Base-by-base conservation (phyloP, 495 filamentous ascomycete genomes). In the Aspergillus leporis region DNA sequence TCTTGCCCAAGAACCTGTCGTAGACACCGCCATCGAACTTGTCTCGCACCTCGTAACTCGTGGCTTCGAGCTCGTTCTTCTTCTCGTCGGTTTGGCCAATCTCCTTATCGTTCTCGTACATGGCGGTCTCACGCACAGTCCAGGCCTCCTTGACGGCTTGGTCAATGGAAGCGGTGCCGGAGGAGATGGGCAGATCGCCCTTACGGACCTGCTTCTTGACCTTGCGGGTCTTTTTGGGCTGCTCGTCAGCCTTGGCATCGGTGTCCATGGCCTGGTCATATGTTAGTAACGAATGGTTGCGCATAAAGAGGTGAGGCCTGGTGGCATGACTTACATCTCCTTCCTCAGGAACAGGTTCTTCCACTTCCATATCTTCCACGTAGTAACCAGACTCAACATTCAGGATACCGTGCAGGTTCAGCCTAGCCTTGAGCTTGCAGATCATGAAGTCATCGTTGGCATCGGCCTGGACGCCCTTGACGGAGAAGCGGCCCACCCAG, bases 191-290 rank as follows among this genome's bases (percentile, higher is more conserved):
- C 52, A 99, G 83, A 60, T 98, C 95, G 63, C 94, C 94, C 82
- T 97, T 98, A 73, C 95, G 91, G 57, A 97, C 88, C 78, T 98
- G 95, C 85, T 98, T 99, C 90, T 97, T 98, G 68, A 99, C 90
- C 79, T 97, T 98, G 63, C 93, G 86, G 53, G 86, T 97, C 89
- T 96, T 97, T 67, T 91, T 90, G 75, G 91, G 90, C 60, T 83
- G 82, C 31, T 91, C 89, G 58, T 85, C 86, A 66, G 79, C 81
- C 60, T 85, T 83, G 32, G 81, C 64, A 49, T 93, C 90, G 55
- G 92, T 95, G 40, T 97, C 94, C 93, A 97, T 97, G 50, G 92
- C 87, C 93, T 97, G 77, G 49, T 55, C 56, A 49, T 18, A 56
- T 60, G 59, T 66, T 59, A 67, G 45, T 18, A 64, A 56, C n/a